Base-by-base conservation (phyloP, 768 basidiomycete species). In the Mycena indigotica region DNA sequence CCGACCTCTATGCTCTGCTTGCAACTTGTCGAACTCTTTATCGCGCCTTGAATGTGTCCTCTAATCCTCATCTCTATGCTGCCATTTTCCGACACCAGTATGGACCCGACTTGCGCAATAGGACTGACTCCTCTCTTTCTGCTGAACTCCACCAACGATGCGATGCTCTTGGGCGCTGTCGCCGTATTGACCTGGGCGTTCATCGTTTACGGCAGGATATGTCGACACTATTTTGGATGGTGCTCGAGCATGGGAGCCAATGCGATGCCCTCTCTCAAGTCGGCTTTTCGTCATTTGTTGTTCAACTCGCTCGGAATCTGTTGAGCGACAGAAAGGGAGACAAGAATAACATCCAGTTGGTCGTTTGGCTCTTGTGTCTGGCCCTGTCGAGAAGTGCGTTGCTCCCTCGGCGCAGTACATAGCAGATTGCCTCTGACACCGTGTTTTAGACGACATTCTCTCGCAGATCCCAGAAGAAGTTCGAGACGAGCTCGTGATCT, bases 211-310 rank as follows among this genome's bases (percentile, higher is more conserved):
- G 67, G 1, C 72, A 75, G 32, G 85, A 86, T 66, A 65, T 88
- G 23, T 85, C 84, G 79, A 80, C 80, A 6, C 79, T 79, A 5
- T 75, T 84, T 56, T 74, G 84, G 59, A 85, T 88, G 81, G 65
- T 83, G n/a, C 65, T 85, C 28, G 87, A 89, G 66, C 76, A 77
- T 32, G 74, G 73, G 3, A 66, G 75, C 50, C 86, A 84, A 62
- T 76, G 76, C 55, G 65, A 58, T 23, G 80, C 84, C 24, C 74
- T 87, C 10, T 65, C 67, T 16, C 60, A 67, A 19, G 77, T 72
- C 35, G 72, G 75, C 28, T 77, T 84, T 61, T 58, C 75, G 6
- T 61, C 60, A 19, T 80, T 76, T 62, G 67, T 79, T 35, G 62
- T 78, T 53, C 60, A 63, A 13, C 62, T 78, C 12, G 68, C 46